Evolutionary conservation across 768 basidiomycete genomes (phyloP).

Genomic region (Lentinus tigrinus): DNA sequence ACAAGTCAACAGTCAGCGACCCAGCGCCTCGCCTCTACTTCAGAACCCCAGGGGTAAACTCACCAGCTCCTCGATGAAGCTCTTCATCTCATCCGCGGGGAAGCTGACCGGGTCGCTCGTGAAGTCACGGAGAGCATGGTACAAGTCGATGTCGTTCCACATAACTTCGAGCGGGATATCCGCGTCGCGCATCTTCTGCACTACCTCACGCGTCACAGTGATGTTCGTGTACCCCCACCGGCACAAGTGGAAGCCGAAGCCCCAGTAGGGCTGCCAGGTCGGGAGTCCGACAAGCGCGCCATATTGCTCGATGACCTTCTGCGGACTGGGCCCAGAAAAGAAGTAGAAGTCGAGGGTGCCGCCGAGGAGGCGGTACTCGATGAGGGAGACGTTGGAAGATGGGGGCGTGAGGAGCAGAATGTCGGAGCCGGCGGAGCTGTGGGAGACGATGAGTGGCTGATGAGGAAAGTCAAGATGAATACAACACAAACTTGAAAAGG

Average conservation of each 20-base stretch:
- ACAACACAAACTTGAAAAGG: slow-evolving; percentile 50
- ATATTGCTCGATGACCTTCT: slow-evolving; percentile 66
- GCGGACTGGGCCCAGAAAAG: slow-evolving; percentile 49
- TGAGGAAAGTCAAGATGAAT: not conserved
- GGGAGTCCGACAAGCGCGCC: slow-evolving; percentile 63
- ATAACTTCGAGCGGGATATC: slow-evolving; percentile 79
- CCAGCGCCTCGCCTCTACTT: too few relatives aligned
- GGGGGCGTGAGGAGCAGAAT: slow-evolving; percentile 64
- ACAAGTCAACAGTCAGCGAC: not conserved
- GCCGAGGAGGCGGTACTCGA: slow-evolving; percentile 73
- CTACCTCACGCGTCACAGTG: slow-evolving; percentile 53
- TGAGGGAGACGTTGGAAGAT: slow-evolving; percentile 49
- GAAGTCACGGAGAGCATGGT: slow-evolving; percentile 68
- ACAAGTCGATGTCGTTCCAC: slow-evolving; percentile 80
- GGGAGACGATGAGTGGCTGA: not conserved
- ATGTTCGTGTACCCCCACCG: slow-evolving; percentile 55
- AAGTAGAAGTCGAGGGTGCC: slow-evolving; percentile 80
- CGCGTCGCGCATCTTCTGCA: slow-evolving; percentile 61
- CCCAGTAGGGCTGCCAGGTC: slow-evolving; percentile 71
- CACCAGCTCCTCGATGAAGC: slow-evolving; percentile 58
- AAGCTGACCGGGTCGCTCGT: slow-evolving; percentile 65
- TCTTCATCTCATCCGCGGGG: slow-evolving; percentile 49
- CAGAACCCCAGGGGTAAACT: too few relatives aligned
- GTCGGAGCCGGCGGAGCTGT: slow-evolving; percentile 74
- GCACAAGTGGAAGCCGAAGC: slow-evolving; percentile 77